Base-by-base conservation (phyloP, 306 rosid genomes). In the Ormosia emarginata region DNA sequence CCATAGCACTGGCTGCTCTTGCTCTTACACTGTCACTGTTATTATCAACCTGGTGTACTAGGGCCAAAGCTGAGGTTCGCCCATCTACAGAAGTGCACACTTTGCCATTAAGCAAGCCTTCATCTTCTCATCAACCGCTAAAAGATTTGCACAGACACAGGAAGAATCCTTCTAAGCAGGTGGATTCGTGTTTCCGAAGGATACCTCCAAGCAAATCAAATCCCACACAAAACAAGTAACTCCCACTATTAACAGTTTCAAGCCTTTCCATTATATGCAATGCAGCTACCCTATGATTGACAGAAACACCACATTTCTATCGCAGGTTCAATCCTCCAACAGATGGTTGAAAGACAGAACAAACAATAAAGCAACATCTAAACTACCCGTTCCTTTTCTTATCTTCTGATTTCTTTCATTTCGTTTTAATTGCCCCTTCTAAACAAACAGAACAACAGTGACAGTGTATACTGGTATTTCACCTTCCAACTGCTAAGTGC, bases 141-240 rank as follows among this genome's bases (percentile, higher is more conserved):
- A 77, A 69, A 50, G 83, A 74, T 67, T 84, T 87, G 84, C 88
- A 65, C 64, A 52, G 67, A 9, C 41, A 65, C n/a, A 81, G 75
- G 79, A 86, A 86, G 85, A 80, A 50, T 67, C 86, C 86, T 55
- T 74, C 85, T 8, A 79, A 86, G 90, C 82, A 83, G 81, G 71
- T 82, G 56, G 75, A 69, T 53, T 83, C 95, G 0, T 49, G 89
- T 75, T 91, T 90, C 75, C 79, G 90, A 78, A 84, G 67, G 71
- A 91, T 91, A 53, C 94, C 94, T 14, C 94, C 91, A 49, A 89
- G 88, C 81, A 74, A 66, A 43, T 82, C 94, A 37, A 92, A 92
- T 81, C 94, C 92, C 63, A 86, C 78, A 44, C 91, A 90, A 69
- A 91, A 92, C 90, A 90, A 86, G 97, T 91, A 89, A 87, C 77